These are phyloP conservation scores for Xylaria curta DNA, from an alignment of 495 filamentous ascomycete genomes.

Conservation along the genomic window DNA sequence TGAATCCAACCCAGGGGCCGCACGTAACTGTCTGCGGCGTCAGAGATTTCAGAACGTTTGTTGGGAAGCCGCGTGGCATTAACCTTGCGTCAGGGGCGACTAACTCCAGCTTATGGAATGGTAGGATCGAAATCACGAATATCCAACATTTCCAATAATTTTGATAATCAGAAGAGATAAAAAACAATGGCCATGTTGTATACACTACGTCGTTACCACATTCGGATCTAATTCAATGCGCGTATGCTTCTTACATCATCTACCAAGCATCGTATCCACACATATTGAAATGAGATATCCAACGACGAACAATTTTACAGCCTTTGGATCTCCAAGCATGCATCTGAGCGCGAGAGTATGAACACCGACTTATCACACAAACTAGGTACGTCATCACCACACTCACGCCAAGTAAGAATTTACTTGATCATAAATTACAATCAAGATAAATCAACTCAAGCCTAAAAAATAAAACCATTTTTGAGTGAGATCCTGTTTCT, in stretches of 20 bases:
- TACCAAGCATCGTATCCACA: background rate
- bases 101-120: background rate
- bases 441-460: no score
- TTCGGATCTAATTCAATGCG: background rate
- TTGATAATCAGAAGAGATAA: no score
- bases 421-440: no score
- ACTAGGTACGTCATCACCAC: background rate
- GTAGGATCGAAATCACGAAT: background rate
- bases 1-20: background rate
- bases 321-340: background rate
- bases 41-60: background rate
- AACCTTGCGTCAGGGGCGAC: background rate
- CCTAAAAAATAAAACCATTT: no score
- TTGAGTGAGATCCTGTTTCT: no score
- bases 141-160: background rate
- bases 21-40: background rate
- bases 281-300: background rate
- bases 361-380: background rate
- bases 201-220: background rate
- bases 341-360: background rate
- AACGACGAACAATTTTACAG: background rate
- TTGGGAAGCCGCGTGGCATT: background rate
- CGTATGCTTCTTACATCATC: background rate
- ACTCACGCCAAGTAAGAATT: no score
- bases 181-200: background rate